Conservation (phyloP, 768 basidiomycete genomes). For the Boletales sp. region DNA sequence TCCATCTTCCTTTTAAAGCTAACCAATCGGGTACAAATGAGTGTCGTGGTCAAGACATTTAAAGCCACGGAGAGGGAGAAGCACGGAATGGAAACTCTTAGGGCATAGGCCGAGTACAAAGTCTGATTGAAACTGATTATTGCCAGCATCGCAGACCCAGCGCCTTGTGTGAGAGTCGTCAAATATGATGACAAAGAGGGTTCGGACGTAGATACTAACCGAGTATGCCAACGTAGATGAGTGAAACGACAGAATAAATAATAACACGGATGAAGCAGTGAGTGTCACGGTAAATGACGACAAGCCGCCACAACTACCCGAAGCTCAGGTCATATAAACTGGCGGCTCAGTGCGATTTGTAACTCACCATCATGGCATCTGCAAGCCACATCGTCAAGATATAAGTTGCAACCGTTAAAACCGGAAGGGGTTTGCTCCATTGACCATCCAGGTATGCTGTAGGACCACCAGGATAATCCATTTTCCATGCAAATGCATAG, state of each 20-base stretch:
- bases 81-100: not conserved
- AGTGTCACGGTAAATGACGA: not conserved
- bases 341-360: not conserved
- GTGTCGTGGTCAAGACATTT: not conserved
- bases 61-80: not conserved
- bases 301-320: not conserved
- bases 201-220: not conserved
- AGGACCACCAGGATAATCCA: slow-evolving; percentile 3
- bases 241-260: not conserved
- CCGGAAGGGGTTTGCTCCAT: not conserved
- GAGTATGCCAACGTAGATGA: not conserved
- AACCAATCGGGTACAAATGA: not conserved
- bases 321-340: not conserved
- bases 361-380: not conserved
- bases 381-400: not conserved
- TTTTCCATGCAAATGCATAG: not conserved
- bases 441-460: not conserved
- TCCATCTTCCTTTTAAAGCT: not conserved
- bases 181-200: not conserved
- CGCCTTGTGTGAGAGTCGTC: too few relatives aligned
- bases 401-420: not conserved
- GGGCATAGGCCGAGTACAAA: not conserved
- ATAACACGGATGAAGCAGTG: not conserved
- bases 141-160: not conserved
- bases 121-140: not conserved